Evolutionary conservation across 2,329 filamentous ascomycete species (phyloP), one percentile per base, ranked within the genome.

Genomic region (Onygenales sp.): DNA sequence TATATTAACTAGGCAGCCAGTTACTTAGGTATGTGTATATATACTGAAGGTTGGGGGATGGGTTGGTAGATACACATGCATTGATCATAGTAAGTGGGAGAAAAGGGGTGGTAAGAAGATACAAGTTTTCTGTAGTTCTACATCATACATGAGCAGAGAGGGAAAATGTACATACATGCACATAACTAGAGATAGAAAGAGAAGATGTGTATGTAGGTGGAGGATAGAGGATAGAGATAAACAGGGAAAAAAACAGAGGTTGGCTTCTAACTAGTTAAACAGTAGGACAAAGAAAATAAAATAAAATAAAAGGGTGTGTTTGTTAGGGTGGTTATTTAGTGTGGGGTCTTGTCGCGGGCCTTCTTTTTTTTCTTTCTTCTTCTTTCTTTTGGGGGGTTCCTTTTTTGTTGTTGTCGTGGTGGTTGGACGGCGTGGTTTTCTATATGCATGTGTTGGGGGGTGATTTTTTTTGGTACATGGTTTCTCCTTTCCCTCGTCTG

Each of bases 391-490:
- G 21, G 21, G 21, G 21, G 21, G 21, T 27, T 27, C 17, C 17
- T 17, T 17, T 17, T 17, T 17, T 17, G 17, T 17, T 17, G 17
- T 17, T 17, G 17, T 17, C 17, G 17, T 17, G 17, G 17, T 17
- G 17, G 17, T 17, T 17, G 17, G 21, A 3, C 21, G 21, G 21
- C 21, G 1, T 27, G 21, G 21, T 27, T 31, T 27, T 49, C 46
- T 49, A 49, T 39, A 39, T 31, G 46, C 46, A 49, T 36, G 13
- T 39, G 9, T 39, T n/a, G 27, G 43, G 43, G 11, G 8, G n/a
- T 36, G 45, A 32, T 37, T 47, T 14, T 37, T 49, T 48, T 49
- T 49, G 46, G 46, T 49, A 49, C 46, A 49, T 37, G 14, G 34
- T 17, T 37, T n/a, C 13, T n/a, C 13, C 13, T 39, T 39, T 39